phyloP scores from a whole-genome alignment of 1,139 yeast genomes.

The Geotrichum aggregatum region DNA sequence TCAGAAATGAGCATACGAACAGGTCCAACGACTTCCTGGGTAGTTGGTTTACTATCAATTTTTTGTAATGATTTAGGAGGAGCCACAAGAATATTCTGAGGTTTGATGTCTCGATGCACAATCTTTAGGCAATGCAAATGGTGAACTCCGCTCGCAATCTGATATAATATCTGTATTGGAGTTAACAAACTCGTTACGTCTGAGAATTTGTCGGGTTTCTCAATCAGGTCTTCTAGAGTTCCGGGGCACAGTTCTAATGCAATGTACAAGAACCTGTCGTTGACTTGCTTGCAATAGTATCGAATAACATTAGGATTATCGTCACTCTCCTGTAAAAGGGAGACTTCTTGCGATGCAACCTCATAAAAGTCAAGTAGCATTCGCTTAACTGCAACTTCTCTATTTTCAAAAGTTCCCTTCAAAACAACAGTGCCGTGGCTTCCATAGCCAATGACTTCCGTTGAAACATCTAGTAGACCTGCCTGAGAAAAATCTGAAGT shows the following conservation, averaged over 20 bases:
- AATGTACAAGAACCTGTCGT: slow-evolving; percentile 82
- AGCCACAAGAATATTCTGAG: slow-evolving; percentile 89
- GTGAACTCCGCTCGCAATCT: slow-evolving; percentile 78
- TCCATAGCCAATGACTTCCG: slow-evolving; percentile 82
- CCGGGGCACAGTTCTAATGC: slow-evolving; percentile 91
- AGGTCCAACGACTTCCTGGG: slow-evolving; percentile 34
- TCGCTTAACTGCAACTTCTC: slow-evolving; percentile 94
- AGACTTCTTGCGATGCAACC: slow-evolving; percentile 91
- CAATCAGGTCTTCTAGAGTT: slow-evolving; percentile 75
- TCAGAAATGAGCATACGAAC: slow-evolving; percentile 81
- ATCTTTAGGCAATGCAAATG: slow-evolving; percentile 87
- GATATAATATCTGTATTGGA: slow-evolving; percentile 58
- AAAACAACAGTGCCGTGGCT: slow-evolving; percentile 95
- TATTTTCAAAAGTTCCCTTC: slow-evolving; percentile 80
- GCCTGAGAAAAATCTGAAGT: slow-evolving; percentile 21
- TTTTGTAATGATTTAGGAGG: slow-evolving; percentile 48
- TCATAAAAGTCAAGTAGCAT: slow-evolving; percentile 92
- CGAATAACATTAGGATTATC: slow-evolving; percentile 94
- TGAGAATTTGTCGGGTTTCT: slow-evolving; percentile 31
- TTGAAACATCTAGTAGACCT: slow-evolving; percentile 61
- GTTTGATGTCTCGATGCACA: slow-evolving; percentile 93
- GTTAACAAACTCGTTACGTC: slow-evolving; percentile 34
- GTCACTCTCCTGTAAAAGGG: slow-evolving; percentile 84
- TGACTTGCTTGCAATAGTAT: slow-evolving; percentile 85
- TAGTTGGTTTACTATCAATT: slow-evolving; percentile 24